phyloP scores from a whole-genome alignment of 257 asterid genomes.

The Craterostigma plantagineum region DNA sequence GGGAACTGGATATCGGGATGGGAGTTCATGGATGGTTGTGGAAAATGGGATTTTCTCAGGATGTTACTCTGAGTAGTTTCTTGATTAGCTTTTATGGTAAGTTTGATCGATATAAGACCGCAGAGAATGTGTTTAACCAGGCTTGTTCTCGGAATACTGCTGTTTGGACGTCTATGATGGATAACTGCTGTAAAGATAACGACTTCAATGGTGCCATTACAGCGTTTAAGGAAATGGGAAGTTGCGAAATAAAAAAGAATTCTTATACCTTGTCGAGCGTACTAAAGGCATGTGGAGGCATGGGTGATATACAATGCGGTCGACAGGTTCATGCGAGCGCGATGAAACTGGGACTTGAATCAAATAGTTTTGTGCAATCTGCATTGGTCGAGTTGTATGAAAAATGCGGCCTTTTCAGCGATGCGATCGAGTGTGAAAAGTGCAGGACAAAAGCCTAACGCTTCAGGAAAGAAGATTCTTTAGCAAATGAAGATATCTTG shows the following conservation, averaged over 20 bases:
- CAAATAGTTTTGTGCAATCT: constrained; percentile 37
- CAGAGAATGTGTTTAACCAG: constrained; percentile 31
- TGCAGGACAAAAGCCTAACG: not conserved
- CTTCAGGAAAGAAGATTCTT: too few relatives aligned
- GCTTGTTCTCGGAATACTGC: constrained; percentile 19
- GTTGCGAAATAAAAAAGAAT: constrained; percentile 41
- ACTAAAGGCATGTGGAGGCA: constrained; percentile 53
- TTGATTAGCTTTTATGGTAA: constrained; percentile 62
- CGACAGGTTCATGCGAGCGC: constrained; percentile 48
- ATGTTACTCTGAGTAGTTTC: constrained; percentile 30
- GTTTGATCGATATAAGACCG: constrained; percentile 21
- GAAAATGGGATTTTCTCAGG: constrained; percentile 33
- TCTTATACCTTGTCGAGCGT: constrained; percentile 36
- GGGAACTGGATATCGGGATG: constrained; percentile 39
- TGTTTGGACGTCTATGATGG: constrained; percentile 54
- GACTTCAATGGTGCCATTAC: constrained; percentile 20
- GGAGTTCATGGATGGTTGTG: constrained; percentile 57
- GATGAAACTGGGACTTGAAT: constrained; percentile 52
- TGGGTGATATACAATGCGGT: constrained; percentile 30
- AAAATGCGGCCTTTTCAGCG: constrained; percentile 28
- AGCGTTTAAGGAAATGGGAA: constrained; percentile 53
- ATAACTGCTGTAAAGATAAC: constrained; percentile 23
- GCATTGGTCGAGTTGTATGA: constrained; percentile 52
- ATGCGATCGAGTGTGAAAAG: constrained; percentile 27
- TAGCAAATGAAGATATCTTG: too few relatives aligned